A percentile compares a stretch with the other conserved stretches of the same genome.
phyloP scores from a whole-genome alignment of 2,329 filamentous ascomycete species.

The Aspergillus hiratsukae region DNA sequence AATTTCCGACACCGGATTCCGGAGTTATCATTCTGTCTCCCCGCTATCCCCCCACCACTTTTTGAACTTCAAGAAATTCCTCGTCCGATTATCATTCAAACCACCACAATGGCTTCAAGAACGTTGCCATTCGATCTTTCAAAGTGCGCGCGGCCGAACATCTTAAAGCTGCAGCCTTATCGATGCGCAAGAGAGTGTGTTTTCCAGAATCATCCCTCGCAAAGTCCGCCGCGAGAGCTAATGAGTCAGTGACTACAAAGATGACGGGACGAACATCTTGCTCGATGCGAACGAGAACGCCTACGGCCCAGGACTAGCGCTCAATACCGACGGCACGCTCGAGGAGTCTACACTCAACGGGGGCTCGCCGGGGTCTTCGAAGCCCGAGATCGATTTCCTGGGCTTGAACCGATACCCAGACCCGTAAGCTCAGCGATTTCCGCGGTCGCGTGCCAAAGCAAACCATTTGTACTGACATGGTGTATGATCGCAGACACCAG shows the following conservation, averaged over 20 bases:
- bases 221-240: conserved; percentile 14
- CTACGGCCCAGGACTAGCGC: conserved; percentile 72
- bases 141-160: conserved; percentile 72
- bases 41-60: conserved; percentile 17
- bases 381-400: conserved; percentile 66
- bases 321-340: conserved; percentile 47
- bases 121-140: conserved; percentile 64
- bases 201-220: conserved; percentile 6
- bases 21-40: conserved; percentile 6
- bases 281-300: conserved; percentile 98
- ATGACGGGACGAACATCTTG: conserved; percentile 91
- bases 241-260: conserved; percentile 84
- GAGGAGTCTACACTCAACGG: conserved; percentile 40
- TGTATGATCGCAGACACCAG: conserved; percentile 60
- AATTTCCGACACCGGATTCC: conserved; percentile 16
- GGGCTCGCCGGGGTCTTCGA: conserved; percentile 35
- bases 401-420: conserved; percentile 93
- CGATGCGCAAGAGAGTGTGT: conserved; percentile 76
- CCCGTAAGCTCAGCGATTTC: conserved; percentile 46
- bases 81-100: neutral
- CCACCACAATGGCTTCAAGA: conserved; percentile 33
- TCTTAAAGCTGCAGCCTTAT: conserved; percentile 71
- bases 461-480: neutral
- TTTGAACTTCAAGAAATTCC: conserved; percentile 8
- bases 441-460: neutral